Conservation (phyloP, 805 yeast genomes). For the Candida nanaspora region DNA sequence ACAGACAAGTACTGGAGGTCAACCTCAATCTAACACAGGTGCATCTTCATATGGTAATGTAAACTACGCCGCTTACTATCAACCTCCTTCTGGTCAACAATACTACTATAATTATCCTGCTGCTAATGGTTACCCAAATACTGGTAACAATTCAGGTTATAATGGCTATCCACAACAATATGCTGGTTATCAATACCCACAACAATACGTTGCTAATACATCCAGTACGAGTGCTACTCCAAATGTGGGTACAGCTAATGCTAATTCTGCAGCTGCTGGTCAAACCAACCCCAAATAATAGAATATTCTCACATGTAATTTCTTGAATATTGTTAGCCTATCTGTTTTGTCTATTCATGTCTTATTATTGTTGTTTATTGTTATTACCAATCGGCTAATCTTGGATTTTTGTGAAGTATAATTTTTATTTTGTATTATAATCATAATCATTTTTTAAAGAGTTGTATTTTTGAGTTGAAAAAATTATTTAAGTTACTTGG, state of each 20-base stretch:
- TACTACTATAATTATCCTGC: slow-evolving; percentile 3
- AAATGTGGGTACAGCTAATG: neutral
- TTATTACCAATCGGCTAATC: too few species aligned
- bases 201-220: neutral
- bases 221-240: neutral
- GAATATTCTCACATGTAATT: neutral
- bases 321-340: too few species aligned
- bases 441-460: too few species aligned
- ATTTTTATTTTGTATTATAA: too few species aligned
- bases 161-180: slow-evolving; percentile 3
- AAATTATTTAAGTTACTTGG: too few species aligned
- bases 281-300: neutral
- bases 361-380: too few species aligned
- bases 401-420: too few species aligned
- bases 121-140: slow-evolving; percentile 3
- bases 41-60: neutral
- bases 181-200: neutral
- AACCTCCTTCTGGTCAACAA: slow-evolving; percentile 1
- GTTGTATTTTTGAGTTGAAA: too few species aligned
- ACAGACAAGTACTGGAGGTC: neutral
- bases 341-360: too few species aligned
- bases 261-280: neutral
- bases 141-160: neutral
- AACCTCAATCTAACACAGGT: neutral
- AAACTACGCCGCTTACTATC: slow-evolving; percentile 1